Percentiles rank a stretch among this genome's conserved stretches.
These are phyloP conservation scores for Spathaspora arborariae DNA, from an alignment of 805 yeast genomes.

Conservation along the genomic window DNA sequence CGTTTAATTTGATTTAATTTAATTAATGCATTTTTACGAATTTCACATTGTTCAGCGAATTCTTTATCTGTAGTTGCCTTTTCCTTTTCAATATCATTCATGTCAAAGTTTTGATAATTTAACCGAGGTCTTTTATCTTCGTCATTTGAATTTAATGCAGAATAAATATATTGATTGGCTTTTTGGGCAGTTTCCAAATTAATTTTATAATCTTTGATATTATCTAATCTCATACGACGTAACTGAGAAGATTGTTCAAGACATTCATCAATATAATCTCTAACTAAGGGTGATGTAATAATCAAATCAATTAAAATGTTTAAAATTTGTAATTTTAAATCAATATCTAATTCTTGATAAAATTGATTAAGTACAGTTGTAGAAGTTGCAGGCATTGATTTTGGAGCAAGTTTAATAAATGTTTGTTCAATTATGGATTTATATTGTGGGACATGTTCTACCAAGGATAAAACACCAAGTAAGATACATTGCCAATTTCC, in stretches of 20 bases:
- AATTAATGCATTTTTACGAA: slow-evolving; percentile 38
- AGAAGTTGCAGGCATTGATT: slow-evolving; percentile 45
- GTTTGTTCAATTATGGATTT: slow-evolving; percentile 46
- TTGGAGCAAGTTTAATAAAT: slow-evolving; percentile 57
- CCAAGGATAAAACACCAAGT: slow-evolving; percentile 64
- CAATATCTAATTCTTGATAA: slow-evolving; percentile 46
- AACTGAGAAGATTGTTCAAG: slow-evolving; percentile 59
- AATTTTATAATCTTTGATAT: slow-evolving; percentile 54
- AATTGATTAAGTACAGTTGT: slow-evolving; percentile 51
- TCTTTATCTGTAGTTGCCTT: slow-evolving; percentile 39
- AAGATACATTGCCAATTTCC: slow-evolving; percentile 83
- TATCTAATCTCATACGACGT: slow-evolving; percentile 66
- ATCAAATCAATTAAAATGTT: slow-evolving; percentile 63
- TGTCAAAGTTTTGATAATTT: slow-evolving; percentile 32
- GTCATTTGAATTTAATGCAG: slow-evolving; percentile 8
- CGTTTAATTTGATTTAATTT: slow-evolving; percentile 45
- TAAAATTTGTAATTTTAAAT: slow-evolving; percentile 53
- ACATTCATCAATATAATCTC: slow-evolving; percentile 63
- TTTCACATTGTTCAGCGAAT: slow-evolving; percentile 41
- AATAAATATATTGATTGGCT: slow-evolving; percentile 20
- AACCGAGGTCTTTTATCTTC: slow-evolving; percentile 13
- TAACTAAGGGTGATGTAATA: slow-evolving; percentile 52
- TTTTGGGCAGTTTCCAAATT: slow-evolving; percentile 49
- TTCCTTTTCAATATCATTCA: slow-evolving; percentile 36
- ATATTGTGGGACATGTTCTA: slow-evolving; percentile 56